Conservation (phyloP, 345 rosid species). For the Clausena lansium region DNA sequence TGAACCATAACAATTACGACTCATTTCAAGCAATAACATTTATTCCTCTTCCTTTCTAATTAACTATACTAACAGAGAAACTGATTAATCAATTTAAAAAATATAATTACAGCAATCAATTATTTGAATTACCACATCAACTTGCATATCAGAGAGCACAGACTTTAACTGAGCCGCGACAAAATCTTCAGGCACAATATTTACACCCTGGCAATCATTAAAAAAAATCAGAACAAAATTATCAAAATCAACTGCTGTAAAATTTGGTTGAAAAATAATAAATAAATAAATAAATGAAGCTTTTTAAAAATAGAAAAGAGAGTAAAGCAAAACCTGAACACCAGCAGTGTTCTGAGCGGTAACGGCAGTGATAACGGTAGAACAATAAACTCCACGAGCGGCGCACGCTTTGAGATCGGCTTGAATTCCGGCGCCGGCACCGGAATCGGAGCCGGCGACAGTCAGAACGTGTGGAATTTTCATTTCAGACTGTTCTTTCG, state of each 20-base stretch:
- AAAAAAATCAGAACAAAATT: not conserved
- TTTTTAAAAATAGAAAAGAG: not conserved
- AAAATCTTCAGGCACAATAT: slow-evolving; percentile 49
- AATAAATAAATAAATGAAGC: not conserved
- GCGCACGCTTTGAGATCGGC: slow-evolving; percentile 94
- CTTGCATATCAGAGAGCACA: slow-evolving; percentile 88
- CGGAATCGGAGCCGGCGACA: slow-evolving; percentile 94
- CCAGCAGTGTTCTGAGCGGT: slow-evolving; percentile 92
- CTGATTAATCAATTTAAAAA: not conserved
- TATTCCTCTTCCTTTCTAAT: not conserved
- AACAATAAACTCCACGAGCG: slow-evolving; percentile 87
- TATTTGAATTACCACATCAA: slow-evolving; percentile 69
- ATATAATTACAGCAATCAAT: not conserved
- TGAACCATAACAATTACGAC: no score
- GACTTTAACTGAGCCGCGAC: slow-evolving; percentile 79
- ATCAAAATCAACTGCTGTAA: not conserved
- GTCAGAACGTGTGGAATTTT: slow-evolving; percentile 71
- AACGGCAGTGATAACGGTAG: slow-evolving; percentile 82
- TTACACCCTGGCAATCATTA: slow-evolving; percentile 38
- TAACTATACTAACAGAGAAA: not conserved
- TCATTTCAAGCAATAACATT: not conserved
- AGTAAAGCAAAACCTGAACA: slow-evolving; percentile 57
- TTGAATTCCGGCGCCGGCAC: slow-evolving; percentile 94
- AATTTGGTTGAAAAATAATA: not conserved
- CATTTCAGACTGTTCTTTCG: slow-evolving; percentile 7